Conservation (phyloP, 192 early-diverging fungal species). For the Linderina pennispora region DNA sequence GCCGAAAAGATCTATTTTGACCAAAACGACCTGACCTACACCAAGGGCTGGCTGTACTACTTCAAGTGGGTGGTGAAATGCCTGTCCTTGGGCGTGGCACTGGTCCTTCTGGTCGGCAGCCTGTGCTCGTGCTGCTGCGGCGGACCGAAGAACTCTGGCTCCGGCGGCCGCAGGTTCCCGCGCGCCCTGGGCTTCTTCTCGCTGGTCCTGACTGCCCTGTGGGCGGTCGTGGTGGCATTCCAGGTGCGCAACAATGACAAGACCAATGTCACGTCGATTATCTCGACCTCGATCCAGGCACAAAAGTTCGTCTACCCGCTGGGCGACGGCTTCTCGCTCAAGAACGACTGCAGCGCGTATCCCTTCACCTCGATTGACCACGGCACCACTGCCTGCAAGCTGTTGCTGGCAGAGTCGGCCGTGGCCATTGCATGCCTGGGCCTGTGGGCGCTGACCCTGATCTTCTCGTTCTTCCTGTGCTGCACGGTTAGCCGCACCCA, state of each 20-base stretch:
- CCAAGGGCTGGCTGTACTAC: conserved; percentile 43
- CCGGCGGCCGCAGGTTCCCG: conserved; percentile 20
- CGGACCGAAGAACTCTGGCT: conserved; percentile 10
- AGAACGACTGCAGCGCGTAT: conserved; percentile 31
- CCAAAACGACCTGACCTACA: conserved; percentile 35
- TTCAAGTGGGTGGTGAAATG: conserved; percentile 48
- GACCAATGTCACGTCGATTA: conserved; percentile 8
- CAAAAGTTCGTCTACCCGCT: conserved; percentile 33
- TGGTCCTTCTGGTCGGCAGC: conserved; percentile 22
- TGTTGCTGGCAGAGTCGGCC: conserved; percentile 37
- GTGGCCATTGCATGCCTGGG: conserved; percentile 32
- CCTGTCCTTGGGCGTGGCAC: conserved; percentile 26
- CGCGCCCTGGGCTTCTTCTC: conserved; percentile 27
- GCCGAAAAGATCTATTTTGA: conserved; percentile 39
- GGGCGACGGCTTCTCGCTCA: conserved; percentile 41
- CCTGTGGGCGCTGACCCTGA: conserved; percentile 28
- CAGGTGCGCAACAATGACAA: conserved; percentile 26
- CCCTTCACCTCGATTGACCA: conserved; percentile 31
- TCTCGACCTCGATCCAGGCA: conserved; percentile 9
- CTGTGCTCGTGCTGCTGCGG: conserved; percentile 45
- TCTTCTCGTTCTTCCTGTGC: conserved; percentile 32
- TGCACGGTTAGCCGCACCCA: conserved; percentile 22
- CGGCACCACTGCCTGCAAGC: conserved; percentile 30
- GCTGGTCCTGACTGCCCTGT: conserved; percentile 33
- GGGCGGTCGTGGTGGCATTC: conserved; percentile 40